Percentiles rank a stretch among this genome's conserved stretches.
Conservation (phyloP, 2,329 filamentous ascomycete genomes). For the Talaromyces sp. region DNA sequence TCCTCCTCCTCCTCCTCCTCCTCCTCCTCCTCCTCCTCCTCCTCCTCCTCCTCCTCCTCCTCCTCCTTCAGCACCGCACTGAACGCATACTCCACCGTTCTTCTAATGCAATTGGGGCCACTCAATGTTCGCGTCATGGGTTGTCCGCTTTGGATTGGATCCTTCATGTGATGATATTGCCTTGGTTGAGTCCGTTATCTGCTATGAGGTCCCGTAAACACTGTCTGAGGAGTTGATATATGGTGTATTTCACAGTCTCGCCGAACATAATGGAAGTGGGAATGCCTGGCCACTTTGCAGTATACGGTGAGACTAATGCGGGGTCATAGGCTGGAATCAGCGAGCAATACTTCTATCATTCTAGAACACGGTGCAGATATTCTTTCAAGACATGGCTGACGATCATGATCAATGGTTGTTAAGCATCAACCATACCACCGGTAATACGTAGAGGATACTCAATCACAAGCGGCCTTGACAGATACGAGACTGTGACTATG, state of each 20-base stretch:
- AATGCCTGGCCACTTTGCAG: not conserved
- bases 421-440: not conserved
- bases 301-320: not conserved
- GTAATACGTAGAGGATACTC: not conserved
- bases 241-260: not conserved
- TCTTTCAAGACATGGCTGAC: not conserved
- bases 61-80: no score
- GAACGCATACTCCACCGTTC: not conserved
- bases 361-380: not conserved
- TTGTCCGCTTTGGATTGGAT: not conserved
- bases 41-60: no score
- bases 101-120: not conserved
- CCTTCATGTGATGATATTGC: not conserved
- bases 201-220: not conserved
- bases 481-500: no score
- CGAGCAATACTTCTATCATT: slow-evolving; percentile 20
- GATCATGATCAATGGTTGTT: not conserved
- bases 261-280: not conserved
- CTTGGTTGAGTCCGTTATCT: not conserved
- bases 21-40: no score
- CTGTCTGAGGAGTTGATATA: not conserved
- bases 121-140: not conserved
- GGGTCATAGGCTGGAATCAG: not conserved
- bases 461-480: not conserved
- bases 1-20: no score